phyloP scores from a whole-genome alignment of 108 stramenopile species.

The Pseudonitzschia delicatissima region DNA sequence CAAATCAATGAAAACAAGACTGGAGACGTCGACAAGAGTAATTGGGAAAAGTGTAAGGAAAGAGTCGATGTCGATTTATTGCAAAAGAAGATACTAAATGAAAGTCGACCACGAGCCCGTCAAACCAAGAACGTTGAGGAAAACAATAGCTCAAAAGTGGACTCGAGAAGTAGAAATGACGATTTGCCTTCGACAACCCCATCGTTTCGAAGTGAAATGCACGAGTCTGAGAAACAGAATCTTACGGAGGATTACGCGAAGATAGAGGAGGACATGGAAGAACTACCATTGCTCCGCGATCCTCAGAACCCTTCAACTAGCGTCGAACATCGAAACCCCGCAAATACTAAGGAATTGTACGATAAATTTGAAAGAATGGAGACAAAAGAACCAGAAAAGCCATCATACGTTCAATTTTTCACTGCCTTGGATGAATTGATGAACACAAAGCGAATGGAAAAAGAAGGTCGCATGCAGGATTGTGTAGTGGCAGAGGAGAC shows the following conservation, averaged over 20 bases:
- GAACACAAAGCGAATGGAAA: constrained; percentile 16
- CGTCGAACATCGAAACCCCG: too few species aligned
- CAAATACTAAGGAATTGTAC: background rate
- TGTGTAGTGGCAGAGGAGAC: background rate
- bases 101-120: background rate
- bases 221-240: too few species aligned
- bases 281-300: background rate
- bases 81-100: constrained; percentile 17
- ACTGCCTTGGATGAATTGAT: constrained; percentile 21
- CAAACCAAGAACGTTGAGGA: too few species aligned
- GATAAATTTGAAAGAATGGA: constrained; percentile 3
- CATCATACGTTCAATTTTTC: constrained; percentile 20
- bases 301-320: background rate
- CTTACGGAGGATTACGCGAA: too few species aligned
- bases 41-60: constrained; percentile 15
- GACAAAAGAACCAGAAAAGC: background rate
- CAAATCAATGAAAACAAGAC: background rate
- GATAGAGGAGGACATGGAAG: constrained; percentile 21
- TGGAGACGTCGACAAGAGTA: background rate
- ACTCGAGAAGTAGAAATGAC: too few species aligned
- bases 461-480: background rate
- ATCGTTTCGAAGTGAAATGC: too few species aligned
- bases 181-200: too few species aligned
- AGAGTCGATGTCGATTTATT: constrained; percentile 18
- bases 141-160: background rate